Percentiles rank a stretch among this genome's conserved stretches.
phyloP scores from a whole-genome alignment of 2,329 filamentous ascomycete genomes.

The Helicocarpus griseus region DNA sequence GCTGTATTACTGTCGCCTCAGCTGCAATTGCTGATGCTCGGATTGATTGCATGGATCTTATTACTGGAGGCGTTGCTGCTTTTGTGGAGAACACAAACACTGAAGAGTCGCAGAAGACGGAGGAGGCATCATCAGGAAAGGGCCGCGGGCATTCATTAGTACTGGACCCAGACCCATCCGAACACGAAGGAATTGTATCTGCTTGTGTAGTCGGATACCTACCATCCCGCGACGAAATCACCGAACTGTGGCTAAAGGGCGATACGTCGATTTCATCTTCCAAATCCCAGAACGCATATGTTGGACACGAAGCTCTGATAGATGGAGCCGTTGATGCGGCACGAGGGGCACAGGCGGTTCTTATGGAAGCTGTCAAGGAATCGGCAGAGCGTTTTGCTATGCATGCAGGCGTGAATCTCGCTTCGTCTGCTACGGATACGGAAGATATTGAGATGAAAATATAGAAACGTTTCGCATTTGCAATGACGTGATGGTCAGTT shows the following conservation, averaged over 20 bases:
- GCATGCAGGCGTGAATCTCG: conserved; percentile 8
- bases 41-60: conserved; percentile 88
- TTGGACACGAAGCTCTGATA: conserved; percentile 43
- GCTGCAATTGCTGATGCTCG: conserved; percentile 89
- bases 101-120: conserved; percentile 17
- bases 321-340: conserved; percentile 57
- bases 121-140: conserved; percentile 15
- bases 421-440: background rate
- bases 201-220: conserved; percentile 88
- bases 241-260: conserved; percentile 90
- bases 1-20: conserved; percentile 87
- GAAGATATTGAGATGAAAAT: conserved; percentile 21
- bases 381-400: conserved; percentile 35
- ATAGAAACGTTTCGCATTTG: conserved; percentile 15
- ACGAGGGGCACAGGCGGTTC: conserved; percentile 47
- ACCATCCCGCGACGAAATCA: conserved; percentile 78
- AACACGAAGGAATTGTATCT: conserved; percentile 67
- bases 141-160: conserved; percentile 34
- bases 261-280: conserved; percentile 34
- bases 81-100: conserved; percentile 41
- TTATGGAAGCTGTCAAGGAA: conserved; percentile 53
- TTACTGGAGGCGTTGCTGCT: conserved; percentile 81
- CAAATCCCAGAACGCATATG: conserved; percentile 27
- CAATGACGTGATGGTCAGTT: conserved; percentile 4
- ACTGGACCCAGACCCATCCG: conserved; percentile 71